Conservation (phyloP, 495 filamentous ascomycete genomes). For the Xylaria grammica region DNA sequence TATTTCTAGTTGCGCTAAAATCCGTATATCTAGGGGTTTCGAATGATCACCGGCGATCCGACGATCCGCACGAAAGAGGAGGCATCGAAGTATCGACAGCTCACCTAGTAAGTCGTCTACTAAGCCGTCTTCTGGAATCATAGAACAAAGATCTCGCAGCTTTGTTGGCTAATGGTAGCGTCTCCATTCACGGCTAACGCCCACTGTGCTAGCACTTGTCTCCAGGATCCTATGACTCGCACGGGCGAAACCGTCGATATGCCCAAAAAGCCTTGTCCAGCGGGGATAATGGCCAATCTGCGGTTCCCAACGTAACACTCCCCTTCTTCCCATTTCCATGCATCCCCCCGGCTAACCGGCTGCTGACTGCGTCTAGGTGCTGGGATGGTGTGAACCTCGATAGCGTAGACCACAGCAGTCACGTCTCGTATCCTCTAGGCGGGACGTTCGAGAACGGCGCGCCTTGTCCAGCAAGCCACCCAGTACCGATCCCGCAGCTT, state of each 20-base stretch:
- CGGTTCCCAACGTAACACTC: slow-evolving; percentile 37
- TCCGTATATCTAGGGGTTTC: slow-evolving; percentile 31
- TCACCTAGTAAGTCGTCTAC: slow-evolving; percentile 32
- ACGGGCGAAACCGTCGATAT: slow-evolving; percentile 37
- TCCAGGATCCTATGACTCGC: slow-evolving; percentile 37
- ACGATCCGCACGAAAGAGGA: slow-evolving; percentile 34
- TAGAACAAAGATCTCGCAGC: too few species aligned
- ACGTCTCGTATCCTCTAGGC: slow-evolving; percentile 33
- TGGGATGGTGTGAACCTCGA: slow-evolving; percentile 37
- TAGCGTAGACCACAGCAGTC: slow-evolving; percentile 30
- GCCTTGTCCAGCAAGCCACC: slow-evolving; percentile 40
- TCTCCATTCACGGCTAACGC: neutral
- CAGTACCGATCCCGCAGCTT: slow-evolving; percentile 41
- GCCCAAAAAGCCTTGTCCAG: slow-evolving; percentile 33
- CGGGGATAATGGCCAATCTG: slow-evolving; percentile 47
- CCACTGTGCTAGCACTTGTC: slow-evolving; percentile 25
- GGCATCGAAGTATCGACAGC: slow-evolving; percentile 36
- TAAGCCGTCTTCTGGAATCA: neutral
- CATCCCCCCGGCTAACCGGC: neutral
- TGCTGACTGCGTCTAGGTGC: slow-evolving; percentile 20
- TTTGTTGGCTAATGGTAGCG: neutral
- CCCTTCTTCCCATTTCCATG: neutral
- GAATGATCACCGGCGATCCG: slow-evolving; percentile 37
- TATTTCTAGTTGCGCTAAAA: neutral
- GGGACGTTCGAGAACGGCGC: slow-evolving; percentile 40